phyloP scores from a whole-genome alignment of 2,329 filamentous ascomycete species.

The Aspergillus transmontanensis region DNA sequence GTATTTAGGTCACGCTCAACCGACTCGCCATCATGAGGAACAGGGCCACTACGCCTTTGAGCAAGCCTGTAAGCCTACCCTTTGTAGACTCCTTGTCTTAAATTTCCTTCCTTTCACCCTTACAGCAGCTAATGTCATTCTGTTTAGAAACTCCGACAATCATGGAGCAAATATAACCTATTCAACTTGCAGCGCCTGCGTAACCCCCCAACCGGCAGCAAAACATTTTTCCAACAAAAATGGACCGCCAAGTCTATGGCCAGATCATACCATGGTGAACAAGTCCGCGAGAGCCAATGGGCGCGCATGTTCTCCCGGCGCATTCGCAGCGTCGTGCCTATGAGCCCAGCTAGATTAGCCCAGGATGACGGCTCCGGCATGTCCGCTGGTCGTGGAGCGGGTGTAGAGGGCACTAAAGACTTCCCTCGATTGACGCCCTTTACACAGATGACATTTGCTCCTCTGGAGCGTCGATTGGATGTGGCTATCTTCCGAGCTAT shows the following conservation, averaged over 20 bases:
- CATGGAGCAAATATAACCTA: conserved; percentile 97
- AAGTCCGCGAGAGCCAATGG: conserved; percentile 92
- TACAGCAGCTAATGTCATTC: conserved; percentile 6
- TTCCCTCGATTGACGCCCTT: conserved; percentile 67
- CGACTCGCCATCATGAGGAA: conserved; percentile 46
- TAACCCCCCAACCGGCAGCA: conserved; percentile 46
- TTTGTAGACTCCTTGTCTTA: neutral
- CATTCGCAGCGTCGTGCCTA: conserved; percentile 79
- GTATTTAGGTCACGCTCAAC: conserved; percentile 1
- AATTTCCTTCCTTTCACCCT: conserved; percentile 7
- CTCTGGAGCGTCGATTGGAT: conserved; percentile 86
- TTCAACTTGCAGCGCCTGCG: conserved; percentile 74
- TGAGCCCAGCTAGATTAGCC: conserved; percentile 80
- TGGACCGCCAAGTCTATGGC: conserved; percentile 85
- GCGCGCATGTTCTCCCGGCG: conserved; percentile 85
- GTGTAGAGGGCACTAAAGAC: conserved; percentile 47
- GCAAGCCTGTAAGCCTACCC: conserved; percentile 36
- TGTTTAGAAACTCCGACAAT: conserved; percentile 82
- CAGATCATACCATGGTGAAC: conserved; percentile 90
- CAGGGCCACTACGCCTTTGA: conserved; percentile 46
- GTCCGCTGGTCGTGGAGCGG: conserved; percentile 81
- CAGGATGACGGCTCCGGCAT: conserved; percentile 77
- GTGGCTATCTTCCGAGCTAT: conserved; percentile 92
- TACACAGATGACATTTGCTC: conserved; percentile 94
- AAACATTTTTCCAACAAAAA: conserved; percentile 98